phyloP scores from a whole-genome alignment of 2,329 filamentous ascomycete genomes.

The Nigrograna mackinnonii region DNA sequence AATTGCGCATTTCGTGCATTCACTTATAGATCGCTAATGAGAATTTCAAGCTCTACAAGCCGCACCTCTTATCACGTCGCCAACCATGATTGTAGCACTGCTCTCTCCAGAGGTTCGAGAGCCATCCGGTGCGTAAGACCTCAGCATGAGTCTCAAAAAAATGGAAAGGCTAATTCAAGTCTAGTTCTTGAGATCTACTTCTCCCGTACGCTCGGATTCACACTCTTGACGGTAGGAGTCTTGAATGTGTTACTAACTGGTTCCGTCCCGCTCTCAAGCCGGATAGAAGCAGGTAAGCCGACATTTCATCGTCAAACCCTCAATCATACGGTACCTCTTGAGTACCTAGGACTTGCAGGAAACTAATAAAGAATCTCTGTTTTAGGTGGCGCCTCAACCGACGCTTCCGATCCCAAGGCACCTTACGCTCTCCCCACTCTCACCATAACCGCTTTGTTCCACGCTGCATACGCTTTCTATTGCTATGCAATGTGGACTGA shows the following conservation, averaged over 20 bases:
- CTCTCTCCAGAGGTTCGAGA: slow-evolving; percentile 61
- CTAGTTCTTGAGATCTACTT: slow-evolving; percentile 73
- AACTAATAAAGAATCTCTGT: neutral
- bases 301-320: neutral
- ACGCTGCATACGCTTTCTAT: slow-evolving; percentile 58
- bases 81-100: slow-evolving; percentile 64
- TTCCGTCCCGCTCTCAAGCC: slow-evolving; percentile 66
- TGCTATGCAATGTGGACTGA: slow-evolving; percentile 69
- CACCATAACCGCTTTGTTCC: slow-evolving; percentile 68
- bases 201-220: slow-evolving; percentile 69
- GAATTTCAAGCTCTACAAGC: slow-evolving; percentile 41
- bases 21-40: neutral
- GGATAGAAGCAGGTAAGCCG: slow-evolving; percentile 41
- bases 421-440: slow-evolving; percentile 65
- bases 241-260: slow-evolving; percentile 72
- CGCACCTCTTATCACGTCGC: slow-evolving; percentile 61
- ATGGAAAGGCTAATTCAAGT: too few species aligned
- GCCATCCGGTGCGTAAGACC: slow-evolving; percentile 52
- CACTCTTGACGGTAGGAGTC: slow-evolving; percentile 66
- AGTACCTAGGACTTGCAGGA: too few species aligned
- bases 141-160: neutral
- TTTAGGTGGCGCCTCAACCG: slow-evolving; percentile 38
- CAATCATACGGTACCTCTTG: too few species aligned
- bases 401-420: slow-evolving; percentile 39
- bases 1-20: slow-evolving; percentile 1